Percentiles rank a stretch among this genome's conserved stretches.
Conservation (phyloP, 345 rosid species). For the Sonneratia caseolaris region DNA sequence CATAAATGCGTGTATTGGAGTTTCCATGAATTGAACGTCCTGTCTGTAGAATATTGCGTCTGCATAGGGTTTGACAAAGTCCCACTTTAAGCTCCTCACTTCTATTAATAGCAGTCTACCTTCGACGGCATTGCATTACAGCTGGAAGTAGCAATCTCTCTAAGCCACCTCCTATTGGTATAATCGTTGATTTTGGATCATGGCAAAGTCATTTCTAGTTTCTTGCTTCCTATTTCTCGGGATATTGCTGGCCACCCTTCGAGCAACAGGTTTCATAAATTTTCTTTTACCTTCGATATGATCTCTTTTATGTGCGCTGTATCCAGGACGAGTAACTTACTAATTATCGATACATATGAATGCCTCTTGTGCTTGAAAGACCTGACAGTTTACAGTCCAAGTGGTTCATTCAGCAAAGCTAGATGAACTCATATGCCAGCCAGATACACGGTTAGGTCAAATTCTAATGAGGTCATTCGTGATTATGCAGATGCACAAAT, state of each 20-base stretch:
- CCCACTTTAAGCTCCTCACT: no score
- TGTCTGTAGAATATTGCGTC: no score
- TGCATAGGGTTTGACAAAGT: no score
- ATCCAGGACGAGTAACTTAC: no score
- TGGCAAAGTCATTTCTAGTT: not conserved
- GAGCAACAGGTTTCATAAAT: not conserved
- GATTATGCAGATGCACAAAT: constrained; percentile 33
- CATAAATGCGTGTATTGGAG: no score
- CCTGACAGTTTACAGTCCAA: no score
- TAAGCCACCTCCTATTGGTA: not conserved
- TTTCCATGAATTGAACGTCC: no score
- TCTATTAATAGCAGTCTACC: not conserved
- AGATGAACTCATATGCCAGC: no score
- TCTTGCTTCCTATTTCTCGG: not conserved
- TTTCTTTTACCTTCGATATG: no score
- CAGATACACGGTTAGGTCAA: not conserved
- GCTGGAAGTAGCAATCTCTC: not conserved
- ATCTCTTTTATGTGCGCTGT: no score
- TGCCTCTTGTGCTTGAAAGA: no score
- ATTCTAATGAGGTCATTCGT: not conserved
- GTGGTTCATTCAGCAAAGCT: no score
- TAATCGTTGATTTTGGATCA: not conserved
- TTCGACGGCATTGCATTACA: not conserved
- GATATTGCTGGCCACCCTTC: not conserved
- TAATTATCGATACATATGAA: not conserved